Evolutionary conservation across 2,329 filamentous ascomycete species (phyloP), one percentile per base, ranked within the genome.

Genomic region (Botrytis squamosa): DNA sequence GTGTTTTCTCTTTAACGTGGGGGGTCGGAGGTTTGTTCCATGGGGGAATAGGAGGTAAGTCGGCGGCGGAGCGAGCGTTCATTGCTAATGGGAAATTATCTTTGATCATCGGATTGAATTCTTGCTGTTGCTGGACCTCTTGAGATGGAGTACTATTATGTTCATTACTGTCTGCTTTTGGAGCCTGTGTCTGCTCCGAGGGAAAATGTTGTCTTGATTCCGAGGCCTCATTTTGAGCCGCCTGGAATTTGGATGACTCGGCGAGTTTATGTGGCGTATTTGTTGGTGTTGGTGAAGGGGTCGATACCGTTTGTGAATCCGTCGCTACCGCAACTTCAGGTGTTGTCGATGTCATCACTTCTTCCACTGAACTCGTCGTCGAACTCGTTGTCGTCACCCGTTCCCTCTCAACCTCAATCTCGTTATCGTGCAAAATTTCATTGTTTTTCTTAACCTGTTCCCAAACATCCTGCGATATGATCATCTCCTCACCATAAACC

Each of bases 1-100:
- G 87, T 6, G 88, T 85, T 9, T 81, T 79, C 63, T 81, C 81
- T 80, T 84, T 82, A 10, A 82, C 77, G 71, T 84, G 80, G 42
- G 80, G 75, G 14, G 80, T 79, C 0, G 85, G 82, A 9, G 85
- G 82, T 12, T 78, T 71, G 75, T 86, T 86, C 81, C 85, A 86
- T 22, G 77, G 74, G 0, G 85, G 85, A 22, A 86, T 82, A 0
- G 83, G 82, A 2, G 84, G 85, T 8, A 82, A 79, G 66, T 81
- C 66, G 75, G 63, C 70, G 22, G 71, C 70, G 16, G 77, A 78
- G 46, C 74, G 75, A 12, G 75, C 77, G 14, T 73, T 69, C 59
- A 69, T 65, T 55, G 77, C 77, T 2, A 78, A 72, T 18, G 78
- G 78, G 20, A 79, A 79, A 71, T 79, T 79, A 38, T 79, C 78